These are phyloP conservation scores for Tricholoma furcatifolium DNA, from an alignment of 768 basidiomycete species.

Conservation along the genomic window DNA sequence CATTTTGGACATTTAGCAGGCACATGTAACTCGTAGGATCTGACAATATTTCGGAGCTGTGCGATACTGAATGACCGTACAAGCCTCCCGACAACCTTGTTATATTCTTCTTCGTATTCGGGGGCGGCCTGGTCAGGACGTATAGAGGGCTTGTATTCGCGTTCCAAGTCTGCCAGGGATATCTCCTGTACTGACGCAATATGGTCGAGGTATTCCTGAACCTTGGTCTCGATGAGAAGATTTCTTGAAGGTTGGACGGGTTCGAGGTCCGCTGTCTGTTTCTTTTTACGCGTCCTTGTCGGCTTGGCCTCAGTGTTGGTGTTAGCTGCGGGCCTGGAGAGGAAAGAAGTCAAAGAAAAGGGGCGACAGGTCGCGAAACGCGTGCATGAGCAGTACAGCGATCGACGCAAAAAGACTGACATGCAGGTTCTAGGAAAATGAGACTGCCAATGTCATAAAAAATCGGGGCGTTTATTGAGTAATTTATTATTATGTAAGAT, in stretches of 20 bases:
- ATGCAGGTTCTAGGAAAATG: constrained; percentile 5
- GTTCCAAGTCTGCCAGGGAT: constrained; percentile 62
- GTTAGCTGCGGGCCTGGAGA: background rate
- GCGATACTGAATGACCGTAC: constrained; percentile 60
- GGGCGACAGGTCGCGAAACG: background rate
- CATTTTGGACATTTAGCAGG: constrained; percentile 35
- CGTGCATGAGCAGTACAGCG: constrained; percentile 6
- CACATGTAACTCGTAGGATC: constrained; percentile 42
- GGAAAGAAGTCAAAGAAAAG: background rate
- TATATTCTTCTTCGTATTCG: constrained; percentile 54
- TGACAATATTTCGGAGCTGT: constrained; percentile 57
- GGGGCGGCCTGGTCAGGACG: constrained; percentile 26
- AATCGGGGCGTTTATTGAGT: no score
- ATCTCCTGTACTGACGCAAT: constrained; percentile 47
- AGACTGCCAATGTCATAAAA: no score
- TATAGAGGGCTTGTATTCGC: constrained; percentile 43
- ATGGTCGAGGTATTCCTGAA: constrained; percentile 57
- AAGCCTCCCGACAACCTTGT: constrained; percentile 48
- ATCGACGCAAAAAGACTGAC: constrained; percentile 14
- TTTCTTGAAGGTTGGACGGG: constrained; percentile 15
- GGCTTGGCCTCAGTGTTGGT: background rate
- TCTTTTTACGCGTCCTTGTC: constrained; percentile 1
- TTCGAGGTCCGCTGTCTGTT: background rate
- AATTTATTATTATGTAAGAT: background rate
- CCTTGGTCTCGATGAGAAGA: constrained; percentile 40